Evolutionary conservation across 495 filamentous ascomycete species (phyloP), one percentile per base, ranked within the genome.

Genomic region (Friedmanniomyces simplex): DNA sequence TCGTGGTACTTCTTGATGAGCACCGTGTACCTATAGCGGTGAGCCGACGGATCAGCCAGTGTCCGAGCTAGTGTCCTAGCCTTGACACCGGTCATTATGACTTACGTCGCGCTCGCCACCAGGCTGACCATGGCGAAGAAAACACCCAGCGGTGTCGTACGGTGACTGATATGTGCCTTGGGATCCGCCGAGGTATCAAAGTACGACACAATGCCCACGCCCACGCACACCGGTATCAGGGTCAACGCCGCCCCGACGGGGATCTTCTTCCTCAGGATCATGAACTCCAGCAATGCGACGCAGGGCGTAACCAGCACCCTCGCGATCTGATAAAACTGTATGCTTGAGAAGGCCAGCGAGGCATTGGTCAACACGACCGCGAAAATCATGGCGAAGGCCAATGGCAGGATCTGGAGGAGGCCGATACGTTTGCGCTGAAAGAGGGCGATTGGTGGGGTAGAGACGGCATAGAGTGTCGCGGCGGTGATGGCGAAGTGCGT

Each of bases 341-440:
- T 79, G 45, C 81, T 79, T 20, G 84, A 87, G 63, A 81, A 82
- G 53, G 84, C 82, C 10, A 89, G 74, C 4, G 83, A 86, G 11
- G 86, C 71, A 65, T 89, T 89, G 26, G 82, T 83, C n/a, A 88
- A 74, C 63, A 88, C 81, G 55, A 88, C 82, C 68, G 88, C 86
- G 53, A 84, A 70, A 37, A 78, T 75, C 82, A 87, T 88, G 65
- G 84, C 77, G 39, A 82, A 64, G 20, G 80, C 78, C 7, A 87
- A 71, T 10, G 83, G 85, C 25, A 86, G 73, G 57, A 87, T 83
- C 43, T 81, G 76, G 47, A 71, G 65, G 47, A 85, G 66, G 25
- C 75, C 58, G 43, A 79, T 73, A 48, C 74, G 72, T 43, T 80
- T 78, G 2, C 82, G 78, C 14, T 68, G 68, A 65, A 88, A 88